These are phyloP conservation scores for Vitrella brassicaformis DNA, from an alignment of 73 alveolate genomes.

Conservation along the genomic window DNA sequence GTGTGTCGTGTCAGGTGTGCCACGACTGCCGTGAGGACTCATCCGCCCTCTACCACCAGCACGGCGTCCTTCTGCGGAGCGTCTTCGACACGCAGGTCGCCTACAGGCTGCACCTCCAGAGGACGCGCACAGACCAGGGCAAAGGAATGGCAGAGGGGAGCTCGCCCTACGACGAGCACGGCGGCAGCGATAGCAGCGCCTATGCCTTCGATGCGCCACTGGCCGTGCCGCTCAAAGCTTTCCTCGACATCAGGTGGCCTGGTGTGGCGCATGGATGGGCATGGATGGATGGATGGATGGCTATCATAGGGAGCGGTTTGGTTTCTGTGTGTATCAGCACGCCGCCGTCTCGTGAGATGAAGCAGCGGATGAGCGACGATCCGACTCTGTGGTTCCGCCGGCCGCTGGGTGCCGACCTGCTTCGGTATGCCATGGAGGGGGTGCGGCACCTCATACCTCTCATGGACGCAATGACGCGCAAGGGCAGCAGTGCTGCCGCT, in stretches of 20 bases:
- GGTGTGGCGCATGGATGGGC: background rate
- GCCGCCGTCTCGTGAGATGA: too few relatives aligned
- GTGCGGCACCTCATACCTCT: background rate
- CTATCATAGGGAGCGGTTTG: too few relatives aligned
- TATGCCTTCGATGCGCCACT: too few relatives aligned
- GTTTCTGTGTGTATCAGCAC: too few relatives aligned
- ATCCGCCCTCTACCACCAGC: constrained; percentile 21
- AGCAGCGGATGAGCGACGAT: constrained; percentile 8
- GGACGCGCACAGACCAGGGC: too few relatives aligned
- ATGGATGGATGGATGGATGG: too few relatives aligned
- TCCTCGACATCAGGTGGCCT: too few relatives aligned
- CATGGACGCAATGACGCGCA: background rate
- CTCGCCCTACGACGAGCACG: too few relatives aligned
- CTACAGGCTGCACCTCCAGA: too few relatives aligned
- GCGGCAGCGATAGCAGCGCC: too few relatives aligned
- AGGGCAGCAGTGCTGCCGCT: background rate
- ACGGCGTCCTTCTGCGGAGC: constrained; percentile 6
- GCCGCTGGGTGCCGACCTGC: background rate
- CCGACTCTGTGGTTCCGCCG: constrained; percentile 19
- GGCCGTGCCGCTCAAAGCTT: too few relatives aligned
- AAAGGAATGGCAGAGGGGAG: too few relatives aligned
- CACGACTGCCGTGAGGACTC: constrained; percentile 31
- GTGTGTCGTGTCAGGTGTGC: constrained; percentile 1
- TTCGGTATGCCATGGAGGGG: background rate
- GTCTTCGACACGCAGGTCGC: constrained; percentile 34